A percentile compares a stretch with the other conserved stretches of the same genome.
phyloP scores from a whole-genome alignment of 208 protist species.

The Entamoeba invadens region DNA sequence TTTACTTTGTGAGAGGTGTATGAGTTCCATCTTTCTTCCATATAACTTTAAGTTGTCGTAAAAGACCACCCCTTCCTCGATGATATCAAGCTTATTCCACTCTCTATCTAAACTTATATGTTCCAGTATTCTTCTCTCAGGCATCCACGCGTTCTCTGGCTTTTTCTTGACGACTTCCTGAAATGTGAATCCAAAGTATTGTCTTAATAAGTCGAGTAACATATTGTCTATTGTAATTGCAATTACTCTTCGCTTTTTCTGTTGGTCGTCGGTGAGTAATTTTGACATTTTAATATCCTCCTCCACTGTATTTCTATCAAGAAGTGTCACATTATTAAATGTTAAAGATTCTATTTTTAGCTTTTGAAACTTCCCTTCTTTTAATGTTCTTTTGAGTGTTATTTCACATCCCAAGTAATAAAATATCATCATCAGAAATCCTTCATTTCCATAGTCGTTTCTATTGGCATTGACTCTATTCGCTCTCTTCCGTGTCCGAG shows the following conservation, averaged over 20 bases:
- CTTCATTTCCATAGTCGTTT: constrained; percentile 1
- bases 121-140: not conserved
- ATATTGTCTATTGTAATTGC: not conserved
- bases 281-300: not conserved
- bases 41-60: not conserved
- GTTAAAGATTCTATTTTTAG: not conserved
- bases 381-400: not conserved
- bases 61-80: not conserved
- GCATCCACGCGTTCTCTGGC: not conserved
- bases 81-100: not conserved
- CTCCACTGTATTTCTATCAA: not conserved
- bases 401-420: not conserved
- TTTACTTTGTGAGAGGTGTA: not conserved
- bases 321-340: not conserved
- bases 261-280: not conserved
- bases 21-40: not conserved
- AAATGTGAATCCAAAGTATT: not conserved
- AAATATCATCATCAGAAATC: not conserved
- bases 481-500: not conserved
- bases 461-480: not conserved
- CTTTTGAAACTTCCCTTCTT: not conserved
- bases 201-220: not conserved
- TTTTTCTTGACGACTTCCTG: not conserved
- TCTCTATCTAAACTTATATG: not conserved
- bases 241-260: not conserved